phyloP scores from a whole-genome alignment of 805 yeast species.

The Sungouiozyma ichnusensis region DNA sequence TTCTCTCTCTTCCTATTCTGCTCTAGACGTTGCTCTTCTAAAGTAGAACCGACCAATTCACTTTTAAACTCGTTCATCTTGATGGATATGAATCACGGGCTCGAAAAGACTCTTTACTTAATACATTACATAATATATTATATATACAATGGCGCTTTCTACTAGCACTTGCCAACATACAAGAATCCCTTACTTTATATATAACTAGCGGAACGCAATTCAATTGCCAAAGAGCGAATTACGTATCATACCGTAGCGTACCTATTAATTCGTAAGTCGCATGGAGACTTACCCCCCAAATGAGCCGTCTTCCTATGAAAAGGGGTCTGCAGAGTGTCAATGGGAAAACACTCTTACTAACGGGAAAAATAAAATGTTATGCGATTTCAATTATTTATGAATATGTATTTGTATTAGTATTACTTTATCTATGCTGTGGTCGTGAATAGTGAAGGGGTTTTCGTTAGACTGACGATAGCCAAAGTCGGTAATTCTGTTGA shows the following conservation, averaged over 20 bases:
- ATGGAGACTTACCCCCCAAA: too few species aligned
- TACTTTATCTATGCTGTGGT: background rate
- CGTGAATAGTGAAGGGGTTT: background rate
- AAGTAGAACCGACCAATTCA: slow-evolving; percentile 19
- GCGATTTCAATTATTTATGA: background rate
- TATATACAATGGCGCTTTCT: too few species aligned
- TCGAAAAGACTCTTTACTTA: too few species aligned
- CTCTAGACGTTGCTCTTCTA: slow-evolving; percentile 30
- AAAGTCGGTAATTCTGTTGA: slow-evolving; percentile 22
- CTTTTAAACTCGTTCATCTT: slow-evolving; percentile 14
- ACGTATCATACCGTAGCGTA: too few species aligned
- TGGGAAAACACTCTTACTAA: background rate
- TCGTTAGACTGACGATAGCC: slow-evolving; percentile 16
- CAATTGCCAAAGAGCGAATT: too few species aligned
- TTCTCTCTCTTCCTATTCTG: slow-evolving; percentile 29
- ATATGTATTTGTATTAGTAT: background rate
- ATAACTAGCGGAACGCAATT: background rate
- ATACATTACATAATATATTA: too few species aligned
- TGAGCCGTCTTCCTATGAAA: background rate
- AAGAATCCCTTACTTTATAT: background rate
- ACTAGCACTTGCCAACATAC: too few species aligned
- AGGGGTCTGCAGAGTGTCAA: background rate
- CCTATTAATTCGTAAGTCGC: too few species aligned
- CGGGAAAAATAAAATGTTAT: background rate
- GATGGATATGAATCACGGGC: background rate